Conservation (phyloP, 2,329 filamentous ascomycete species). For the Karstenula rhodostoma region DNA sequence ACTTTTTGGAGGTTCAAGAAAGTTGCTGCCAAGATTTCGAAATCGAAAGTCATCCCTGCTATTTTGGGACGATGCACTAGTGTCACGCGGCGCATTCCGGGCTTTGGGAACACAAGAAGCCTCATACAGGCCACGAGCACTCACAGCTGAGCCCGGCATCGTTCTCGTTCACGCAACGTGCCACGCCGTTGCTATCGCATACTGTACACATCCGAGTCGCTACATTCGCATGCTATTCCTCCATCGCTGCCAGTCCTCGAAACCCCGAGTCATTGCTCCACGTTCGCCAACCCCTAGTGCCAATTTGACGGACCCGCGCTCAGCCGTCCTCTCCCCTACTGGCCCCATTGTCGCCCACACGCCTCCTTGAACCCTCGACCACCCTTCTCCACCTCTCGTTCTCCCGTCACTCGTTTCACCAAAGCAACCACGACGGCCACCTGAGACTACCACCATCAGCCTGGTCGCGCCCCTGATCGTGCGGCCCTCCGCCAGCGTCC, state of each 20-base stretch:
- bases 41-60: constrained; percentile 13
- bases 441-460: constrained; percentile 27
- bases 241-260: background rate
- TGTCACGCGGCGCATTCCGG: constrained; percentile 2
- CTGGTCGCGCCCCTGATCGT: constrained; percentile 34
- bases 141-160: constrained; percentile 1
- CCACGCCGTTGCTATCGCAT: background rate
- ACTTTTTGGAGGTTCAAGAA: constrained; percentile 26
- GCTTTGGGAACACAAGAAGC: background rate
- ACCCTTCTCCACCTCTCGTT: constrained; percentile 33
- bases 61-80: constrained; percentile 10
- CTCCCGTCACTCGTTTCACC: constrained; percentile 46
- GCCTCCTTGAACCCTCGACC: constrained; percentile 27
- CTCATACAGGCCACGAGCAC: background rate
- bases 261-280: constrained; percentile 8
- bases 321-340: constrained; percentile 8
- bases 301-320: constrained; percentile 1
- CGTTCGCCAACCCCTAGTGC: constrained; percentile 4
- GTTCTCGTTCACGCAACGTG: background rate
- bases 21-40: constrained; percentile 25
- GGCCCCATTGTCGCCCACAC: constrained; percentile 26
- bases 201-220: background rate
- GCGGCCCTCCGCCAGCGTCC: constrained; percentile 20
- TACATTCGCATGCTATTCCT: background rate
- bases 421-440: constrained; percentile 22